phyloP scores from a whole-genome alignment of 2,329 filamentous ascomycete genomes.

The Nemania bipapillata region DNA sequence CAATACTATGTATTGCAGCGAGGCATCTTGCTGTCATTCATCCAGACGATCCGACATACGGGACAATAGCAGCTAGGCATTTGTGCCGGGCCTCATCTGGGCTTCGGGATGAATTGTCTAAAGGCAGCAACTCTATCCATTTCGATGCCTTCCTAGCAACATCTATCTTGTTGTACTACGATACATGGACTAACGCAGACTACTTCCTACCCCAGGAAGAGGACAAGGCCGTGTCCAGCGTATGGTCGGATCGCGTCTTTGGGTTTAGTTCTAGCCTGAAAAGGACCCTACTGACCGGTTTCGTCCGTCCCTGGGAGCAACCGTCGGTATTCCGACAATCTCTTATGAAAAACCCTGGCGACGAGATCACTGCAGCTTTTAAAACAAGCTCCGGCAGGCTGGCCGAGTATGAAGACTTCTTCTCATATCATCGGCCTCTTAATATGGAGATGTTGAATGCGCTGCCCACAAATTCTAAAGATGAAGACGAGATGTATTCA shows the following conservation, averaged over 20 bases:
- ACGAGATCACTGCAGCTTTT: background rate
- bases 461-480: background rate
- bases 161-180: conserved; percentile 41
- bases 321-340: conserved; percentile 19
- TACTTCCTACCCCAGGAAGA: conserved; percentile 9
- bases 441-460: conserved; percentile 10
- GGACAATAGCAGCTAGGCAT: conserved; percentile 32
- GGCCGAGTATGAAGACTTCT: conserved; percentile 25
- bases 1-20: conserved; percentile 41
- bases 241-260: conserved; percentile 40
- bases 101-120: conserved; percentile 35
- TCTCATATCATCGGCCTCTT: conserved; percentile 30
- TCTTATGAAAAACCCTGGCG: conserved; percentile 3
- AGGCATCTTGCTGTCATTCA: conserved; percentile 41
- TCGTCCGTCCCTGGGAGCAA: conserved; percentile 29
- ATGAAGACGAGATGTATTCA: background rate
- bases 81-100: conserved; percentile 37
- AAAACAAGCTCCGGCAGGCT: conserved; percentile 16
- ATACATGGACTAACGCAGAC: conserved; percentile 42
- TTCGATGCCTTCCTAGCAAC: conserved; percentile 44
- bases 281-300: conserved; percentile 38
- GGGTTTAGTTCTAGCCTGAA: conserved; percentile 43
- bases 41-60: conserved; percentile 29
- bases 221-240: conserved; percentile 2
- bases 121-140: conserved; percentile 30